Conservation (phyloP, 2,329 filamentous ascomycete genomes). For the Trichoderma citrinoviride region DNA sequence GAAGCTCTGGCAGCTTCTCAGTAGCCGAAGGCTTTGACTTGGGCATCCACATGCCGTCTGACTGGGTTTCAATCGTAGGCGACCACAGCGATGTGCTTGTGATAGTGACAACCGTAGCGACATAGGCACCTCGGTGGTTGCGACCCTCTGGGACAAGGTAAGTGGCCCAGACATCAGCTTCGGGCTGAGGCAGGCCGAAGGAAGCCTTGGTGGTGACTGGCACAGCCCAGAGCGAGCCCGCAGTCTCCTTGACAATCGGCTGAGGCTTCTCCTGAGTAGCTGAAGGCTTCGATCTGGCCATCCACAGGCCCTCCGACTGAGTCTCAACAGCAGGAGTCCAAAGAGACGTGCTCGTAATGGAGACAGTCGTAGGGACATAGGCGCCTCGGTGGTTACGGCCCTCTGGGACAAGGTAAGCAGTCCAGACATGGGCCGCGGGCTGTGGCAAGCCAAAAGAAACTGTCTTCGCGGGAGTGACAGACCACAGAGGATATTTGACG, state of each 20-base stretch:
- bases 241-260: too few species aligned
- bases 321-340: background rate
- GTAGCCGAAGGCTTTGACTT: background rate
- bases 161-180: background rate
- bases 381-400: background rate
- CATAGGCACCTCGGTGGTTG: too few species aligned
- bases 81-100: slow-evolving; percentile 15
- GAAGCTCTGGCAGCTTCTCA: background rate
- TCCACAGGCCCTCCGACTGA: background rate
- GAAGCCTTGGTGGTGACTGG: background rate
- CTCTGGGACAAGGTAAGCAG: background rate
- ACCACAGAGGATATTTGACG: background rate
- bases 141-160: too few species aligned
- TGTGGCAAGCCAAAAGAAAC: background rate
- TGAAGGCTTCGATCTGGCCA: background rate
- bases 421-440: slow-evolving; percentile 1
- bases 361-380: background rate
- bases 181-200: slow-evolving; percentile 3
- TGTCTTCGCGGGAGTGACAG: background rate
- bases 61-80: background rate
- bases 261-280: too few species aligned
- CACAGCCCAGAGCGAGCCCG: background rate
- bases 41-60: background rate
- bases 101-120: background rate
- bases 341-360: slow-evolving; percentile 8